Conservation (phyloP, 2,329 filamentous ascomycete genomes). For the Gnomoniopsis sp. region DNA sequence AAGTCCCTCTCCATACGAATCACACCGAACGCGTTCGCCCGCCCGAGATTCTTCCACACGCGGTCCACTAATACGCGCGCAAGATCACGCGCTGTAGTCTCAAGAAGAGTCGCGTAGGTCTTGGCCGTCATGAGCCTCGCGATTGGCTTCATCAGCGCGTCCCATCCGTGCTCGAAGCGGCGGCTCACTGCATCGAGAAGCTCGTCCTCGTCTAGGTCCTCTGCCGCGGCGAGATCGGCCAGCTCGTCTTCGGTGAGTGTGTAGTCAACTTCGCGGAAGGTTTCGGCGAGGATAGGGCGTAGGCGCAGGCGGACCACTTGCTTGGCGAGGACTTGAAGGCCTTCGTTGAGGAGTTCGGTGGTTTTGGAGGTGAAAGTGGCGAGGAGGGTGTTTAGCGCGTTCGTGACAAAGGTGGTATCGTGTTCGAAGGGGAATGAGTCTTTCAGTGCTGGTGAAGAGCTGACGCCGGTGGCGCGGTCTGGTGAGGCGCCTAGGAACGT, state of each 20-base stretch:
- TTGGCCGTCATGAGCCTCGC: slow-evolving; percentile 76
- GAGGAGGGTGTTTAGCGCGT: slow-evolving; percentile 66
- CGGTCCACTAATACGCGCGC: slow-evolving; percentile 81
- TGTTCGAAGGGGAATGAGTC: slow-evolving; percentile 77
- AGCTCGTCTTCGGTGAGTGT: slow-evolving; percentile 62
- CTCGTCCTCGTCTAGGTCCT: slow-evolving; percentile 50
- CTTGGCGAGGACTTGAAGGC: slow-evolving; percentile 80
- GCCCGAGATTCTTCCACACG: slow-evolving; percentile 74
- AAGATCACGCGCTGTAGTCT: slow-evolving; percentile 70
- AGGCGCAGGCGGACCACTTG: slow-evolving; percentile 83
- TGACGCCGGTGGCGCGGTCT: slow-evolving; percentile 29
- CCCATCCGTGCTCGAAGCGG: slow-evolving; percentile 83
- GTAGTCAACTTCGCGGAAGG: slow-evolving; percentile 92
- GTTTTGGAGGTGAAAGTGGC: slow-evolving; percentile 73
- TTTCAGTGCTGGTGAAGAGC: slow-evolving; percentile 44
- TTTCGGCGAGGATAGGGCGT: slow-evolving; percentile 78
- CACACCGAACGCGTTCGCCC: slow-evolving; percentile 77
- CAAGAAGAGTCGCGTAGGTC: slow-evolving; percentile 73
- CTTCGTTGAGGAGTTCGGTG: slow-evolving; percentile 77
- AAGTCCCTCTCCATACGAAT: slow-evolving; percentile 83
- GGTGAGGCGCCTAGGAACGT: slow-evolving; percentile 53
- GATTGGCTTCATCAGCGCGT: slow-evolving; percentile 78
- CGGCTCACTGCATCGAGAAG: slow-evolving; percentile 67
- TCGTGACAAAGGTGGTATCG: slow-evolving; percentile 67
- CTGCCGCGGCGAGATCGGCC: slow-evolving; percentile 50